phyloP scores from a whole-genome alignment of 768 basidiomycete genomes.

The Ephemerocybe angulata region DNA sequence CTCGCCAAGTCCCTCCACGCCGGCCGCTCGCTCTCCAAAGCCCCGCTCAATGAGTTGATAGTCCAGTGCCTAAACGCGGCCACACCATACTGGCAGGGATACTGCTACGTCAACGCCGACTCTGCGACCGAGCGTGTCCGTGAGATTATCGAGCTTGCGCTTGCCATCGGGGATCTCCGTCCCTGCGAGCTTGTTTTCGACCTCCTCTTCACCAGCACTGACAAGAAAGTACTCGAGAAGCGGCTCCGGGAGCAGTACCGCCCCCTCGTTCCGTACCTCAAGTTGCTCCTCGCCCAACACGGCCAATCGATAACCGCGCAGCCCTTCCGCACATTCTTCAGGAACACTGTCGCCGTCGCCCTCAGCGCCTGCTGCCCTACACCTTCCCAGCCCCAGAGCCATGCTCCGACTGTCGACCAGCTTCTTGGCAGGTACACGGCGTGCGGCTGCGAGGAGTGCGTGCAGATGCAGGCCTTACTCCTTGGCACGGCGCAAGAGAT shows the following conservation, averaged over 20 bases:
- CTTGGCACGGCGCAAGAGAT: background rate
- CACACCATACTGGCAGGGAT: too few species aligned
- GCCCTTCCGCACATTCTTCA: background rate
- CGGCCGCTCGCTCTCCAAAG: background rate
- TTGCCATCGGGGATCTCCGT: background rate
- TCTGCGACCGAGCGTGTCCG: background rate
- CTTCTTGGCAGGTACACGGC: background rate
- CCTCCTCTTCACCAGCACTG: background rate
- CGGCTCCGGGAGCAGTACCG: background rate
- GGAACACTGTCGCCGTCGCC: background rate
- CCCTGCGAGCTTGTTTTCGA: background rate
- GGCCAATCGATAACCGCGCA: background rate
- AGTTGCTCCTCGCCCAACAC: background rate
- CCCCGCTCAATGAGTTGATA: too few species aligned
- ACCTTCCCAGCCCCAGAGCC: background rate
- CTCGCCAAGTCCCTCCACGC: background rate
- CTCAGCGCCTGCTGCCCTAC: background rate
- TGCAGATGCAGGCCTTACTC: background rate
- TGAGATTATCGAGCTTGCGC: background rate
- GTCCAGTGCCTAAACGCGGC: too few species aligned
- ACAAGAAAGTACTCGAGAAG: background rate
- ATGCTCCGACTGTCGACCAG: too few species aligned
- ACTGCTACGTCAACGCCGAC: too few species aligned
- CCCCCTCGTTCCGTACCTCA: background rate
- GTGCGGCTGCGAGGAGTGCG: background rate